Evolutionary conservation across 2,329 filamentous ascomycete genomes (phyloP).

Genomic region (Elsinoe arachidis): DNA sequence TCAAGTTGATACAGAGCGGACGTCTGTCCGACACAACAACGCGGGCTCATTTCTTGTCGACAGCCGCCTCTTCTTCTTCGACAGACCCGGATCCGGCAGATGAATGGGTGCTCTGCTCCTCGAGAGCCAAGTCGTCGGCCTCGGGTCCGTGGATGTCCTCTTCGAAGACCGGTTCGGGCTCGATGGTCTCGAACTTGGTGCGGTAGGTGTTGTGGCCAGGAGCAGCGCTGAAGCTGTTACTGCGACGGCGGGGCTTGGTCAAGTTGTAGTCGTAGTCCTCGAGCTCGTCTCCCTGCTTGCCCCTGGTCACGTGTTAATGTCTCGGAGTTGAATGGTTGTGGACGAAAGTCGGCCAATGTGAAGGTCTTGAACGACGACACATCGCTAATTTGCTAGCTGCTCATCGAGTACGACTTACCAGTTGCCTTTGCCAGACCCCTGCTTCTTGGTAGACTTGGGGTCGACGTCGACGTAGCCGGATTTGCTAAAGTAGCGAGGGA

Average conservation of each 20-base stretch:
- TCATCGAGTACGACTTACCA: constrained; percentile 54
- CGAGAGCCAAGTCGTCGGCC: constrained; percentile 42
- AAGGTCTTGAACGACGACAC: not conserved
- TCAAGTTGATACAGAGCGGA: not conserved
- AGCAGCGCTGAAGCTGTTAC: constrained; percentile 74
- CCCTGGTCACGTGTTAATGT: constrained; percentile 48
- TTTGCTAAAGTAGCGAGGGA: constrained; percentile 92
- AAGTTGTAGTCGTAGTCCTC: constrained; percentile 78
- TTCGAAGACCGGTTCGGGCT: constrained; percentile 86
- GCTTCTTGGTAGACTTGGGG: constrained; percentile 94
- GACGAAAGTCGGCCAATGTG: not conserved
- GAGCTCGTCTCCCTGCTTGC: constrained; percentile 71
- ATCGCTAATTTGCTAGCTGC: no score
- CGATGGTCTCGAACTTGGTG: constrained; percentile 92
- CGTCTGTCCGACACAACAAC: not conserved
- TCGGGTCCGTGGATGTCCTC: constrained; percentile 67
- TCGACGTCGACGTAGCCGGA: constrained; percentile 69
- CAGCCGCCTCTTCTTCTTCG: constrained; percentile 43
- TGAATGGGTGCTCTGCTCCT: constrained; percentile 42
- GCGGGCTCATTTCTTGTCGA: constrained; percentile 31
- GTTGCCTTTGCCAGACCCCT: constrained; percentile 84
- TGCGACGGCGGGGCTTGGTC: constrained; percentile 78
- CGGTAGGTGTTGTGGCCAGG: constrained; percentile 70
- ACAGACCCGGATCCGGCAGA: constrained; percentile 48
- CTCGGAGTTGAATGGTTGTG: not conserved